A percentile compares a stretch with the other conserved stretches of the same genome.
Evolutionary conservation across 225 moss, liverwort and hornwort species (phyloP).

Genomic region (Thuidium tamariscinum): DNA sequence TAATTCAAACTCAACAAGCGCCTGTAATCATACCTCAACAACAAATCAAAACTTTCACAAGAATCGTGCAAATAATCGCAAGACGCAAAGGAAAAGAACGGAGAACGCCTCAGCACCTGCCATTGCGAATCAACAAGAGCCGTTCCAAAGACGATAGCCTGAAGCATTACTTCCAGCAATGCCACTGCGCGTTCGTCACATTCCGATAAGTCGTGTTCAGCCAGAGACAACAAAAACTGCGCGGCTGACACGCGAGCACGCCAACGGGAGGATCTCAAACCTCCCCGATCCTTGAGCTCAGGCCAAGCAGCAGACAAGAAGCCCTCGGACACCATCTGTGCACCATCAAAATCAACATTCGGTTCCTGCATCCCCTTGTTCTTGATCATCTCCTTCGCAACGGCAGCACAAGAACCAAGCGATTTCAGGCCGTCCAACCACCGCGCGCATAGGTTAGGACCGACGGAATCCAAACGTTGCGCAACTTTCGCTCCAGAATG

Average conservation of each 20-base stretch:
- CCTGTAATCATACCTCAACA: background rate
- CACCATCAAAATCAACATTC: background rate
- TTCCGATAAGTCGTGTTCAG: constrained; percentile 14
- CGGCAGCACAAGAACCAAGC: constrained; percentile 15
- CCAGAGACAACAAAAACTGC: constrained; percentile 17
- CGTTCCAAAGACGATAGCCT: constrained; percentile 8
- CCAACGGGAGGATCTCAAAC: constrained; percentile 34
- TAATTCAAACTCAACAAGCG: background rate
- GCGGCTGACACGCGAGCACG: constrained; percentile 39
- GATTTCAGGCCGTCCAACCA: constrained; percentile 24
- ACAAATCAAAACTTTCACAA: background rate
- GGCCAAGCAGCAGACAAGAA: constrained; percentile 22
- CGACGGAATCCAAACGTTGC: constrained; percentile 3
- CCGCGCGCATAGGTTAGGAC: constrained; percentile 14
- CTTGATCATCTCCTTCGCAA: background rate
- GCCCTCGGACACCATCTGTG: background rate
- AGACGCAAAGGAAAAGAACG: background rate
- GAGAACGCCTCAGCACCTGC: constrained; percentile 19
- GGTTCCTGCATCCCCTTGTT: background rate
- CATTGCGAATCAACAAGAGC: constrained; percentile 28
- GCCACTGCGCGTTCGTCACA: background rate
- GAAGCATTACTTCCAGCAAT: constrained; percentile 27
- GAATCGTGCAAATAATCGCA: background rate
- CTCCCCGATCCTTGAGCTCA: constrained; percentile 29
- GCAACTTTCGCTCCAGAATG: constrained; percentile 7